These are phyloP conservation scores for Crucibulum laeve DNA, from an alignment of 768 basidiomycete genomes.

Conservation along the genomic window DNA sequence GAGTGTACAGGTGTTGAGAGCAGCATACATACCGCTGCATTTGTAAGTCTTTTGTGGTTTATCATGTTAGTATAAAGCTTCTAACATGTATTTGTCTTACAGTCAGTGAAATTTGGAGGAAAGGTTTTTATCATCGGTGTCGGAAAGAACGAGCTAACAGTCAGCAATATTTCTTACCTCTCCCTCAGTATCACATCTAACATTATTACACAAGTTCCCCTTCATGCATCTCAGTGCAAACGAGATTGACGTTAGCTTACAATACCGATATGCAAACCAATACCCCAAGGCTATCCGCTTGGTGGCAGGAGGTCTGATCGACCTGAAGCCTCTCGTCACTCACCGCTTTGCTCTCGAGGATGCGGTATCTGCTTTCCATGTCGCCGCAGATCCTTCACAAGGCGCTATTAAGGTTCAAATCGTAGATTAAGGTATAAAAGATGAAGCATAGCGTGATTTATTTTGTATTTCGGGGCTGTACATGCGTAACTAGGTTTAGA, in stretches of 20 bases:
- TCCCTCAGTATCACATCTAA: constrained; percentile 2
- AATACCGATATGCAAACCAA: constrained; percentile 67
- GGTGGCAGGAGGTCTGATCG: constrained; percentile 67
- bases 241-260: constrained; percentile 66
- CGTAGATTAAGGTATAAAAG: constrained; percentile 36
- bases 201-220: constrained; percentile 41
- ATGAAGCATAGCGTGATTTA: constrained; percentile 3
- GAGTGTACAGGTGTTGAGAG: constrained; percentile 66
- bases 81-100: background rate
- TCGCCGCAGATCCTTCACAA: constrained; percentile 62
- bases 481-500: too few relatives aligned
- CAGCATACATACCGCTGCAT: constrained; percentile 55
- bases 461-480: background rate
- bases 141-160: constrained; percentile 57
- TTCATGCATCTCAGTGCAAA: constrained; percentile 72
- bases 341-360: constrained; percentile 70
- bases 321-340: constrained; percentile 77
- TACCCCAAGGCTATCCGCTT: constrained; percentile 86
- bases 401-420: constrained; percentile 72
- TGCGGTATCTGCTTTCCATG: constrained; percentile 75
- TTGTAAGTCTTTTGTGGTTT: constrained; percentile 37
- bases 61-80: background rate
- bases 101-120: constrained; percentile 63
- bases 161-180: constrained; percentile 18
- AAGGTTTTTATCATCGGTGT: constrained; percentile 72